Evolutionary conservation across 2,329 filamentous ascomycete genomes (phyloP).

Genomic region (Cladosporium colombiae): DNA sequence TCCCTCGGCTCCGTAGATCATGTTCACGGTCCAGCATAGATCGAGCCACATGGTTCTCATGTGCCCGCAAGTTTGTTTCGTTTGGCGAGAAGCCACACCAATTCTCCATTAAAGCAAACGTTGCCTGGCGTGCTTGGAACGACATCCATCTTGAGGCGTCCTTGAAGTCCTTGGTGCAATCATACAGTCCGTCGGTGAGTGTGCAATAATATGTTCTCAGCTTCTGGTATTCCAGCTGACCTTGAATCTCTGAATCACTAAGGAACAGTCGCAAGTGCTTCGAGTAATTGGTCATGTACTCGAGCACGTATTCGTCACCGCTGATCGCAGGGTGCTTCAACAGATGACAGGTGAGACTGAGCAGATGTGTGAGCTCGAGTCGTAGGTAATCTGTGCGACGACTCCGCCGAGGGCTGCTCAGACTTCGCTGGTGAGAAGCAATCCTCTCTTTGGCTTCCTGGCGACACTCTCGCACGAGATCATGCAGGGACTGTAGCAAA

Average conservation of each 20-base stretch:
- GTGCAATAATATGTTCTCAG: conserved; percentile 92
- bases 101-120: conserved; percentile 96
- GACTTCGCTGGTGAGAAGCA: conserved; percentile 72
- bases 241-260: conserved; percentile 91
- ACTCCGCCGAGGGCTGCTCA: conserved; percentile 79
- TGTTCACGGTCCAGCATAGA: conserved; percentile 77
- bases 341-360: conserved; percentile 90
- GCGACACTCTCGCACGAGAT: conserved; percentile 80
- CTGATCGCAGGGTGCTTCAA: conserved; percentile 76
- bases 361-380: conserved; percentile 94
- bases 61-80: conserved; percentile 74
- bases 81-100: conserved; percentile 98
- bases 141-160: conserved; percentile 94
- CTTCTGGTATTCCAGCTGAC: conserved; percentile 91
- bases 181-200: conserved; percentile 87
- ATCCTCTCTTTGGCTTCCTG: conserved; percentile 84
- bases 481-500: conserved; percentile 84
- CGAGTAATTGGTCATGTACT: conserved; percentile 83
- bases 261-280: conserved; percentile 92
- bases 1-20: conserved; percentile 71
- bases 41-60: conserved; percentile 85
- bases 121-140: conserved; percentile 92
- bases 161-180: conserved; percentile 81
- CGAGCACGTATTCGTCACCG: conserved; percentile 78
- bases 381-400: conserved; percentile 82